phyloP scores from a whole-genome alignment of 352 stramenopile species.

The Hyaloperonospora brassicae region DNA sequence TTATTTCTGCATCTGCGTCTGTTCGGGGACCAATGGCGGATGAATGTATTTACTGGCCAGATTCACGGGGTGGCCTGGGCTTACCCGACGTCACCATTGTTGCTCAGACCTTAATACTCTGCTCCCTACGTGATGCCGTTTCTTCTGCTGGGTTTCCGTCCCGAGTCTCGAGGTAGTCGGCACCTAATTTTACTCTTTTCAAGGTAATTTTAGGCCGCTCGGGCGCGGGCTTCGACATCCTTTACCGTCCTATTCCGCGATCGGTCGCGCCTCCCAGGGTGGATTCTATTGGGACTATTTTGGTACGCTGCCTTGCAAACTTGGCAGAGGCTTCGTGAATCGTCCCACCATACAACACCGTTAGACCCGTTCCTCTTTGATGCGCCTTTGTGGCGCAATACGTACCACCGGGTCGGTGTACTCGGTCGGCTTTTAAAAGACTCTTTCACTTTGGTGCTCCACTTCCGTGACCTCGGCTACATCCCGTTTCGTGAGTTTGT shows the following conservation, averaged over 20 bases:
- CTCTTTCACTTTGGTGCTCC: no score
- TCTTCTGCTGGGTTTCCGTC: background rate
- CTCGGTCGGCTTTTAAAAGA: no score
- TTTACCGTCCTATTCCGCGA: conserved; percentile 3
- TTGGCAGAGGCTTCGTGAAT: no score
- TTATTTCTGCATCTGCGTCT: background rate
- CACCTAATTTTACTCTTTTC: background rate
- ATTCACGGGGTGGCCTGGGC: background rate
- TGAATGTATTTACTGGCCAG: background rate
- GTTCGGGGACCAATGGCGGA: background rate
- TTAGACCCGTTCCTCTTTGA: no score
- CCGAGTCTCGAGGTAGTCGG: conserved; percentile 2
- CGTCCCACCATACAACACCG: no score
- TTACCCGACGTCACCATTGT: background rate
- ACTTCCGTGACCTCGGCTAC: no score
- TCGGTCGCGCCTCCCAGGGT: no score
- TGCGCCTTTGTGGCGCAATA: no score
- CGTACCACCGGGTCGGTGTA: no score
- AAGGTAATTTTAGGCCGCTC: background rate
- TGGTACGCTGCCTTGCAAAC: no score
- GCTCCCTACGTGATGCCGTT: conserved; percentile 10
- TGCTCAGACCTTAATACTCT: conserved; percentile 2
- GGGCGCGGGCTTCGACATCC: conserved; percentile 5
- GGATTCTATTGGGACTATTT: no score
- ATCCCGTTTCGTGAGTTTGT: no score